Conservation (phyloP, 2,329 filamentous ascomycete genomes). For the Aspergillus terreus region DNA sequence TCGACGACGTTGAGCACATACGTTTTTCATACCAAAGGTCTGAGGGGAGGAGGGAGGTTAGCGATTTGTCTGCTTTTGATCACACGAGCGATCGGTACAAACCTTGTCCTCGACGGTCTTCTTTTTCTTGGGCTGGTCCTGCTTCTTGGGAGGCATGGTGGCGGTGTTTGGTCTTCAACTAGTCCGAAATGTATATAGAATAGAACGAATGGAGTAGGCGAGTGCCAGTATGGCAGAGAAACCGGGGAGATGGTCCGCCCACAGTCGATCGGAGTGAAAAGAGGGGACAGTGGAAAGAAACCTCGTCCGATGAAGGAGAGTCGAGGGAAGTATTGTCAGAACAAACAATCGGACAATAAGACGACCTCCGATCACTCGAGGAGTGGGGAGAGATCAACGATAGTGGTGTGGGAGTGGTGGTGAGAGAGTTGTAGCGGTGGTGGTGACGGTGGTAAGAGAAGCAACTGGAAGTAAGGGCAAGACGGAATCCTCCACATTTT, state of each 20-base stretch:
- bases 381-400: not conserved
- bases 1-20: conserved; percentile 29
- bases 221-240: not conserved
- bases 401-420: not conserved
- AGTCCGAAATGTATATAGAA: conserved; percentile 3
- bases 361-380: not conserved
- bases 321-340: not conserved
- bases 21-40: conserved; percentile 99
- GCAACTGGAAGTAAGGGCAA: conserved; percentile 6
- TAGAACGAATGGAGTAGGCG: conserved; percentile 5
- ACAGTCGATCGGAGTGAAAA: conserved; percentile 4
- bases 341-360: no score
- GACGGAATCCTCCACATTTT: conserved; percentile 30
- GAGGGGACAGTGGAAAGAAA: conserved; percentile 1
- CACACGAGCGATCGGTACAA: conserved; percentile 12
- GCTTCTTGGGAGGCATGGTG: conserved; percentile 49
- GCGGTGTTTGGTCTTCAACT: conserved; percentile 15
- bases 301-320: not conserved
- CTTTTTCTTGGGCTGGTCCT: conserved; percentile 46
- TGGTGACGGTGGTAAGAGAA: not conserved
- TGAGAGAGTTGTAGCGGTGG: not conserved
- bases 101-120: conserved; percentile 74
- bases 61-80: not conserved
- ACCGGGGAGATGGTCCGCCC: not conserved
- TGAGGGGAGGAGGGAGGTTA: conserved; percentile 21